Percentiles rank a stretch among this genome's conserved stretches.
Conservation (phyloP, 1,284 basidiomycete genomes). For the Marasmius fiardii region DNA sequence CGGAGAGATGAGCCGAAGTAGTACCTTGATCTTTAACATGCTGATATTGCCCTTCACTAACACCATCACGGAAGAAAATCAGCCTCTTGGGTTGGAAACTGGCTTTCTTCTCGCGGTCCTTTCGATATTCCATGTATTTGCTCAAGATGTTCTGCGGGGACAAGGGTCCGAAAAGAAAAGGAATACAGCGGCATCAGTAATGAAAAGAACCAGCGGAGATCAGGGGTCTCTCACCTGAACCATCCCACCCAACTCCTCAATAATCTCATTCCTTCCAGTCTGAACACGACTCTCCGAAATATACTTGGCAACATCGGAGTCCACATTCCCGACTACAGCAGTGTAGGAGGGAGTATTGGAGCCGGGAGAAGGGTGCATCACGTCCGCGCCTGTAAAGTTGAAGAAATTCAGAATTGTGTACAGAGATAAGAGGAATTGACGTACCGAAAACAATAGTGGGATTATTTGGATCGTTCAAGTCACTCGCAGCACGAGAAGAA, state of each 20-base stretch:
- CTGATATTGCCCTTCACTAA: conserved; percentile 62
- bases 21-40: conserved; percentile 50
- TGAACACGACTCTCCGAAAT: conserved; percentile 51
- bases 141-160: conserved; percentile 32
- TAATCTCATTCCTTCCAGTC: conserved; percentile 49
- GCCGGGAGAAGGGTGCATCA: conserved; percentile 59
- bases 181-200: background rate
- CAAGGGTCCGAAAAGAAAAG: background rate
- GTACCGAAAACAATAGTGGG: conserved; percentile 53
- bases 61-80: conserved; percentile 59
- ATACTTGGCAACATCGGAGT: conserved; percentile 51
- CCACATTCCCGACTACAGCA: conserved; percentile 55
- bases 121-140: conserved; percentile 33
- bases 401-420: background rate
- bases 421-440: conserved; percentile 10
- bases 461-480: conserved; percentile 32
- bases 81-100: conserved; percentile 43
- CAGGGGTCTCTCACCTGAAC: conserved; percentile 28
- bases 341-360: conserved; percentile 56
- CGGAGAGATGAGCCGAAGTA: conserved; percentile 21
- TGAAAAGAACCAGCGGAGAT: too few species aligned
- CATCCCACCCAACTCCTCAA: conserved; percentile 52
- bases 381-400: conserved; percentile 44
- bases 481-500: conserved; percentile 33
- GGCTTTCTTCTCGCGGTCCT: conserved; percentile 29